Conservation (phyloP, 2,329 filamentous ascomycete genomes). For the Clarireedia hainanense region DNA sequence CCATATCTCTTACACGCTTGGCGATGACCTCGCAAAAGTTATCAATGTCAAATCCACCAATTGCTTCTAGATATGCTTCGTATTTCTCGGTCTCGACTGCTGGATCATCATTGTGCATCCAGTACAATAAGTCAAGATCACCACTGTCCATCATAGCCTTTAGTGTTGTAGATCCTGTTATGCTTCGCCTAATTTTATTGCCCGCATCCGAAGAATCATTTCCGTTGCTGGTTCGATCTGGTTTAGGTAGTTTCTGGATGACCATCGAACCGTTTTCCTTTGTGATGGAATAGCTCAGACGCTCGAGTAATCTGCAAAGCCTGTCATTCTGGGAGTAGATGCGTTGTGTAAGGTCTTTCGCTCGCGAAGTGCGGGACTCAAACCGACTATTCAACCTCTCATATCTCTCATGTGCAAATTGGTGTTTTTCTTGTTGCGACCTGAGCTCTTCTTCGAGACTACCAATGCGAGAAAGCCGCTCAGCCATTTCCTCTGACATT, state of each 20-base stretch:
- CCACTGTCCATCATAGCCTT: slow-evolving; percentile 51
- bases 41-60: slow-evolving; percentile 77
- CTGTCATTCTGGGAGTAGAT: slow-evolving; percentile 80
- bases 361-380: slow-evolving; percentile 61
- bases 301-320: slow-evolving; percentile 74
- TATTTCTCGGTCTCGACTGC: slow-evolving; percentile 68
- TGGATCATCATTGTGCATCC: slow-evolving; percentile 64
- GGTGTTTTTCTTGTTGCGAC: slow-evolving; percentile 57
- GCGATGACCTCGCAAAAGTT: slow-evolving; percentile 77
- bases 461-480: slow-evolving; percentile 67
- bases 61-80: slow-evolving; percentile 60
- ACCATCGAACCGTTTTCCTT: slow-evolving; percentile 65
- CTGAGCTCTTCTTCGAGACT: slow-evolving; percentile 69
- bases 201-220: slow-evolving; percentile 51
- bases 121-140: slow-evolving; percentile 70
- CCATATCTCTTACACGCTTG: slow-evolving; percentile 86
- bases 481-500: slow-evolving; percentile 63
- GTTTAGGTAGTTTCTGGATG: slow-evolving; percentile 62
- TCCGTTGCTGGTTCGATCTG: slow-evolving; percentile 52
- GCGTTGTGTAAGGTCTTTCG: slow-evolving; percentile 76
- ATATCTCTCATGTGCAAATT: slow-evolving; percentile 45
- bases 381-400: slow-evolving; percentile 48
- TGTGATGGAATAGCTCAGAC: slow-evolving; percentile 75
- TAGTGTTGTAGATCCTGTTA: slow-evolving; percentile 43
- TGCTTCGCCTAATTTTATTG: slow-evolving; percentile 41